Base-by-base conservation (phyloP, 1,284 basidiomycete genomes). In the Polyporus tsugae region DNA sequence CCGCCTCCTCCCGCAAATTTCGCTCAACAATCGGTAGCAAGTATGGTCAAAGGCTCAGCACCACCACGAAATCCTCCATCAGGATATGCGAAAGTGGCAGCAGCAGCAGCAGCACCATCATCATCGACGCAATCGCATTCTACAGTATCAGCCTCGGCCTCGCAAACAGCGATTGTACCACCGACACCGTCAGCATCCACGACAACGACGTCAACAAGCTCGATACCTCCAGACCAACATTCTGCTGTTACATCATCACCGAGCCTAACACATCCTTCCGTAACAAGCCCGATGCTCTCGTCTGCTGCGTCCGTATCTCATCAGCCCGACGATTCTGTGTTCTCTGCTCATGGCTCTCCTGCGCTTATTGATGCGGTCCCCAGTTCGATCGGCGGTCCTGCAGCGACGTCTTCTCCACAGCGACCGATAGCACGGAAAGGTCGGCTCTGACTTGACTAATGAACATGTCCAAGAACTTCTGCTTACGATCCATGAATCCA, bases 51-150 rank as follows among this genome's bases (percentile, higher is more conserved):
- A 79, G 87, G 87, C 63, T 87, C 89, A 39, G 79, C 92, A 35
- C 86, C 85, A 59, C 80, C 84, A 70, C 82, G 88, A 67, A 85
- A 86, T 71, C 85, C 82, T 58, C 80, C 84, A 77, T 60, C 84
- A n/a, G 79, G 94, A 62, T 98, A 98, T 77, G 94, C 97, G 41
- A 90, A 95, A 9, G 96, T 95, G 0, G 96, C 96, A 2, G 96
- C 95, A 0, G 95, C 95, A 0, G 95, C 94, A 4, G 92, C 93
- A 17, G 81, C 85, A 22, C 77, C 87, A 60, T 76, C 85, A 73
- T 33, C 74, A 64, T 58, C 75, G 64, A 59, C 75, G 57, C 68
- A 73, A 41, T 44, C 76, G 44, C 66, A 74, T 41, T 69, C 81
- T 60, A 44, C 79, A 62, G 78, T 75, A 36, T 60, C 81, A 63